Base-by-base conservation (phyloP, 2,329 filamentous ascomycete genomes). In the Tympanopsis confertula region DNA sequence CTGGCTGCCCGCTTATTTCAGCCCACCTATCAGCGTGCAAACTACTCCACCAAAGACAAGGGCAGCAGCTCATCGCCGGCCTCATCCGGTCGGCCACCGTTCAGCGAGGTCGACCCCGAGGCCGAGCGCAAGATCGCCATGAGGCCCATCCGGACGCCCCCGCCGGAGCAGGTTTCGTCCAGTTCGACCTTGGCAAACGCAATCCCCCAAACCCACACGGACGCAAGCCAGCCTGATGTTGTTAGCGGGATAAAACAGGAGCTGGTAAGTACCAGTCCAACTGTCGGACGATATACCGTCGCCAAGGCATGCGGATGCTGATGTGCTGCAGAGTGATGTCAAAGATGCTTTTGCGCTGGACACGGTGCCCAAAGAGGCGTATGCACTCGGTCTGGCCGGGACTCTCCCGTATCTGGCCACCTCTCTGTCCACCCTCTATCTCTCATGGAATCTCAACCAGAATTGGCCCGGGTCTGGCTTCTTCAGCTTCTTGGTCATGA, bases 321-420 rank as follows among this genome's bases (percentile, higher is more conserved):
- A 5, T 19, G 1, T 2, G 15, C 7, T 17, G 4, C 50, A 85
- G 75, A 62, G 69, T 51, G 70, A 71, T 5, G 71, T 86, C 51
- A 76, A 75, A 49, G 77, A 84, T 13, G 82, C 81, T 1, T 82
- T 87, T 51, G 71, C 68, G 15, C 66, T 87, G 24, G 53, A 57
- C 24, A 62, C 64, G 2, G 81, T 86, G 3, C 83, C 83, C 5
- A 72, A 66, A 48, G 76, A 84, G 53, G 74, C 81, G 15, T 68
- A 80, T 36, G 66, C 70, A 40, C 69, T 87, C 30, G 83, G 83
- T 40, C 65, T 85, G 41, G 83, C 83, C 5, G 87, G 86, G 50
- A 80, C 93, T 2, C 52, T 94, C 4, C 86, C 89, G 33, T 95
- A 94, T 59, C 66, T 93, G 7, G 83, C 71, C 30, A 95, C 88